phyloP scores from a whole-genome alignment of 176 grass and related monocot genomes.

The Avena eriantha region DNA sequence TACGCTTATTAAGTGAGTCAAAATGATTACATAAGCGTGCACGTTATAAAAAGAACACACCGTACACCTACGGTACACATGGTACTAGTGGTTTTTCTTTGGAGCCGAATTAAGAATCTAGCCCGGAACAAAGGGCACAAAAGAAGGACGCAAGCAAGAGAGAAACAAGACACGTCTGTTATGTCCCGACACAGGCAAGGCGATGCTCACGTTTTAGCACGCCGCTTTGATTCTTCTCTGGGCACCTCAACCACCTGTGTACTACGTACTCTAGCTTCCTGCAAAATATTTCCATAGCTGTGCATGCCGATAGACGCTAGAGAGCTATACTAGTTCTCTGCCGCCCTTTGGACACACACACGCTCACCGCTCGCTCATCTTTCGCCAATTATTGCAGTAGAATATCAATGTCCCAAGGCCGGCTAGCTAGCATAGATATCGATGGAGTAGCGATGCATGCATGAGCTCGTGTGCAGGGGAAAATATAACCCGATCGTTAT shows the following conservation, averaged over 20 bases:
- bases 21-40: too few relatives aligned
- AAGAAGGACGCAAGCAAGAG: background rate
- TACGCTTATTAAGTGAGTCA: too few relatives aligned
- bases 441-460: too few relatives aligned
- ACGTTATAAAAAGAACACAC: too few relatives aligned
- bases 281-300: background rate
- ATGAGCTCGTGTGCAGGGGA: background rate
- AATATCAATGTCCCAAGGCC: background rate
- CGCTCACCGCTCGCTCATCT: background rate
- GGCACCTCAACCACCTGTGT: background rate
- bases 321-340: too few relatives aligned
- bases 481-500: background rate
- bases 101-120: background rate
- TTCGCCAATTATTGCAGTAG: background rate
- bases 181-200: background rate
- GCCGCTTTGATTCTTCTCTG: background rate
- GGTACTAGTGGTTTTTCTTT: too few relatives aligned
- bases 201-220: background rate
- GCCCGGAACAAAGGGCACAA: slow-evolving; percentile 34
- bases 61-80: too few relatives aligned
- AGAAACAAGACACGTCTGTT: background rate
- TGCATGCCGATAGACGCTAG: background rate
- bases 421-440: background rate
- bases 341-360: too few relatives aligned
- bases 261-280: background rate